These are phyloP conservation scores for Apiospora malaysiana DNA, from an alignment of 2,329 filamentous ascomycete genomes.

Conservation along the genomic window DNA sequence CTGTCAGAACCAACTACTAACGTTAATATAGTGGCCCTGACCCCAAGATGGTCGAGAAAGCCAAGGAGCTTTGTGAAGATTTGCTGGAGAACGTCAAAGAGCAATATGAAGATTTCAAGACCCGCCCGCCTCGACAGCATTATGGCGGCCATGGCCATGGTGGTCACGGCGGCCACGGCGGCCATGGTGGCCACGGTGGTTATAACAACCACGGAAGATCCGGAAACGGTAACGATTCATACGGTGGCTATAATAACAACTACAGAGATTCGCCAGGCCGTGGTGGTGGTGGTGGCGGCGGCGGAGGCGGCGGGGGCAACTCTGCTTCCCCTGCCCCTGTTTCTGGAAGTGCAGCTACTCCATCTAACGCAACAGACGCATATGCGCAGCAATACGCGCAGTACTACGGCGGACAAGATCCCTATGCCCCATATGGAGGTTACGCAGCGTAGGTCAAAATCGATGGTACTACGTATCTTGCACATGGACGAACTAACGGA, in stretches of 20 bases:
- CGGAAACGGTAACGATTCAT: conserved; percentile 38
- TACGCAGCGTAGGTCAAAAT: conserved; percentile 71
- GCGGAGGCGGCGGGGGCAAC: conserved; percentile 41
- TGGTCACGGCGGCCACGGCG: conserved; percentile 46
- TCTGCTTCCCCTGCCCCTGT: conserved; percentile 48
- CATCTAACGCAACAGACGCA: conserved; percentile 56
- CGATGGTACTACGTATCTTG: not conserved
- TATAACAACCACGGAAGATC: conserved; percentile 41
- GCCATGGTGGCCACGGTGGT: conserved; percentile 46
- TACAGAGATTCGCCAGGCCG: conserved; percentile 36
- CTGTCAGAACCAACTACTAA: conserved; percentile 38
- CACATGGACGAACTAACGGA: not conserved
- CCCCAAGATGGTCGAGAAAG: conserved; percentile 81
- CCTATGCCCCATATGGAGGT: conserved; percentile 89
- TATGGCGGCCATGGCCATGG: conserved; percentile 57
- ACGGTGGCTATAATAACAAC: conserved; percentile 38
- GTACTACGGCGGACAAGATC: conserved; percentile 78
- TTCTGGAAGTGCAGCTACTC: conserved; percentile 47
- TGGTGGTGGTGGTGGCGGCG: conserved; percentile 36
- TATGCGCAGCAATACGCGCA: conserved; percentile 84
- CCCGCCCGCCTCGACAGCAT: conserved; percentile 70
- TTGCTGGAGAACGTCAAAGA: conserved; percentile 84
- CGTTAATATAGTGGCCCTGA: conserved; percentile 74
- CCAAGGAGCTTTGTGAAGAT: conserved; percentile 88
- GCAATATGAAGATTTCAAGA: conserved; percentile 92